These are phyloP conservation scores for Talaromyces liani DNA, from an alignment of 495 filamentous ascomycete species.

Conservation along the genomic window DNA sequence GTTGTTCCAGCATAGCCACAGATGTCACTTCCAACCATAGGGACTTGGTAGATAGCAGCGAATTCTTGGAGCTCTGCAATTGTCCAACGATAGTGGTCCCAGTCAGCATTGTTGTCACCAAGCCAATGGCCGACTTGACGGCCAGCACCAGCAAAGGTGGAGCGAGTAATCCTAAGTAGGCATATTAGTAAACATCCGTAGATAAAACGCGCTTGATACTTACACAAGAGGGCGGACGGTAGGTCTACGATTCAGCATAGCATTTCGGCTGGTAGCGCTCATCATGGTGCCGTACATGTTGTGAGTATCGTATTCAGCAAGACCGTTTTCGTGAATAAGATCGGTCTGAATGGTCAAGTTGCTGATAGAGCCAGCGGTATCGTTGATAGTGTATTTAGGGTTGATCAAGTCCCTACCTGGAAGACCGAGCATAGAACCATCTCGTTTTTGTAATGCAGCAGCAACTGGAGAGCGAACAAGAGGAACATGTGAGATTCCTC, in stretches of 20 bases:
- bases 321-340: slow-evolving; percentile 61
- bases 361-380: slow-evolving; percentile 60
- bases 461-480: not conserved
- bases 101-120: slow-evolving; percentile 71
- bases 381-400: slow-evolving; percentile 70
- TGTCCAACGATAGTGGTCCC: slow-evolving; percentile 63
- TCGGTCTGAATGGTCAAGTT: slow-evolving; percentile 71
- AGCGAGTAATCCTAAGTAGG: slow-evolving; percentile 58
- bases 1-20: slow-evolving; percentile 71
- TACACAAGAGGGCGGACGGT: slow-evolving; percentile 56
- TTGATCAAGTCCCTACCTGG: slow-evolving; percentile 58
- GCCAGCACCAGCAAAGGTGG: slow-evolving; percentile 77
- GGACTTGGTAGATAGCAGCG: slow-evolving; percentile 72
- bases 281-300: slow-evolving; percentile 89
- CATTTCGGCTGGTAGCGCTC: slow-evolving; percentile 55
- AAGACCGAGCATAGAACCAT: slow-evolving; percentile 36
- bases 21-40: slow-evolving; percentile 79
- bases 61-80: slow-evolving; percentile 69
- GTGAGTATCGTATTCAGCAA: slow-evolving; percentile 72
- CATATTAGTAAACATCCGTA: not conserved
- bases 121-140: slow-evolving; percentile 79
- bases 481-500: not conserved
- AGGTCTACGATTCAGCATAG: slow-evolving; percentile 66
- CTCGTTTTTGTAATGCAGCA: slow-evolving; percentile 5
- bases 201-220: not conserved